Conservation (phyloP, 768 basidiomycete species). For the Nidula microcarpa region DNA sequence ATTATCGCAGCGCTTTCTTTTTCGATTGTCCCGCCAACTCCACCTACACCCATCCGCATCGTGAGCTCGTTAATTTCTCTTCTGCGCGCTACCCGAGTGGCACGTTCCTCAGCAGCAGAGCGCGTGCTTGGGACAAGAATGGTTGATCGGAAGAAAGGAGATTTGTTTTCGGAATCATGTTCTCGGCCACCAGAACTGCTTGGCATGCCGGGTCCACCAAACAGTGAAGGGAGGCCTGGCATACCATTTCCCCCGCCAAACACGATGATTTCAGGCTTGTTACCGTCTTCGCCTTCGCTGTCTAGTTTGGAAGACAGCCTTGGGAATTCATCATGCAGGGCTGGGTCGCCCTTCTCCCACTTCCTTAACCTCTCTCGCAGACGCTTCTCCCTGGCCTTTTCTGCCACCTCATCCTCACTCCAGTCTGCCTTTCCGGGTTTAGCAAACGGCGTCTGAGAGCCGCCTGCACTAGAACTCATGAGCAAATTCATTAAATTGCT, state of each 20-base stretch:
- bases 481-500: constrained; percentile 40
- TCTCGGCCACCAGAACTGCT: constrained; percentile 12
- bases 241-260: constrained; percentile 38
- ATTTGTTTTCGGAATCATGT: constrained; percentile 19
- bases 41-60: constrained; percentile 80
- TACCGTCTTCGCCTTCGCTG: constrained; percentile 26
- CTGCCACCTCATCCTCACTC: constrained; percentile 64
- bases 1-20: constrained; percentile 20
- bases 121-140: constrained; percentile 65
- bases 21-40: constrained; percentile 66
- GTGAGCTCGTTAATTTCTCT: constrained; percentile 77
- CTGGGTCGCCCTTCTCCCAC: constrained; percentile 67
- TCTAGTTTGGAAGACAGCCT: constrained; percentile 39
- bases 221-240: constrained; percentile 29
- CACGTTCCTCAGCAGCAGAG: constrained; percentile 49
- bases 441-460: constrained; percentile 22
- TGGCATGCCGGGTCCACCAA: constrained; percentile 14
- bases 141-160: constrained; percentile 62
- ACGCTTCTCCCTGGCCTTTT: constrained; percentile 67
- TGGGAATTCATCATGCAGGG: constrained; percentile 63
- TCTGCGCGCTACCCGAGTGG: constrained; percentile 56
- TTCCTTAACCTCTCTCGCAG: constrained; percentile 66
- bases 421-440: constrained; percentile 47
- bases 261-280: constrained; percentile 44
- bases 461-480: constrained; percentile 35